Base-by-base conservation (phyloP, 805 yeast genomes). In the Zygoascus tannicola region DNA sequence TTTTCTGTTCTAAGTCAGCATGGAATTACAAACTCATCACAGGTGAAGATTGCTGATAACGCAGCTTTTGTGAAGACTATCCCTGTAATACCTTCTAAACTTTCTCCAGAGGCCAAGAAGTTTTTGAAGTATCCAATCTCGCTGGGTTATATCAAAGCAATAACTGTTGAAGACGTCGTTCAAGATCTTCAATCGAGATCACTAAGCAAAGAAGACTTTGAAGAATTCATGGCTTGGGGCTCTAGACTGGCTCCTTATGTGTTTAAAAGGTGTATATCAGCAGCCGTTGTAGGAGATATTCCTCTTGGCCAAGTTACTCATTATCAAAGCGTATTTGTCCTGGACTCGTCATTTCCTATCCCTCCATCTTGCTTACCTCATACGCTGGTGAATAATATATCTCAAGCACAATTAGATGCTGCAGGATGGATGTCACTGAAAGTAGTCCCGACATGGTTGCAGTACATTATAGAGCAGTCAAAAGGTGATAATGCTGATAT, bases 321-420 rank as follows among this genome's bases (percentile, higher is more conserved):
- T 30, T 65, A 50, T 39, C 63, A 59, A 28, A 56, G 56, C 30
- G 22, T 46, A 10, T 32, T 48, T 1, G 35, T 42, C 7, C 43
- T 61, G 10, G 60, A 59, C 0, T 52, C 54, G 5, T 54, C 40
- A 1, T 26, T 50, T 41, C 62, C 63, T 1, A 40, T 65, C 3
- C 70, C 70, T 0, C 49, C 44, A 3, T 43, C 44, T 4, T 62
- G 67, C 40, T 30, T 65, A 23, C 65, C 68, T 2, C 40, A 45
- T 18, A 47, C 34, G 4, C 46, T 58, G 19, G 41, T 51, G 10
- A 47, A 40, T 26, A 48, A 48, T 28, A 37, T 56, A 15, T 32
- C 49, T 8, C 33, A 41, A 12, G 30, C 42, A 1, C 54, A 52
- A 23, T 37, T 62, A 26, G 54, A 53, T 28, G 28, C 38, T 18